A percentile compares a stretch with the other conserved stretches of the same genome.
Evolutionary conservation across 495 filamentous ascomycete genomes (phyloP).

Genomic region (Recurvomyces mirabilis): DNA sequence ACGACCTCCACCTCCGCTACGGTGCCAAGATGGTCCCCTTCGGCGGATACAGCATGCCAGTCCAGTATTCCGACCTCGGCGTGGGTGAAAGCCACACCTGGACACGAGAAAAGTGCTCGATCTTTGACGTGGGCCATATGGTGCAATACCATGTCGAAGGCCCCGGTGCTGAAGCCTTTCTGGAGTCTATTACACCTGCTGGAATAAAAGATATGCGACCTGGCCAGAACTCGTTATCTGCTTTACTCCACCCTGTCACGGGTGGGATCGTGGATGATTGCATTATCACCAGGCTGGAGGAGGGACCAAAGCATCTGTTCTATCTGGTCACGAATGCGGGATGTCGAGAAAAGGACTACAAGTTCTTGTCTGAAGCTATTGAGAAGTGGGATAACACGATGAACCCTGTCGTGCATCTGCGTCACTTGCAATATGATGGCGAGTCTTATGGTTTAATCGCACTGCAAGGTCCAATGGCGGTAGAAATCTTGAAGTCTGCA

Average conservation of each 20-base stretch:
- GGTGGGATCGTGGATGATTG: slow-evolving; percentile 92
- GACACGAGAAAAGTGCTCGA: slow-evolving; percentile 72
- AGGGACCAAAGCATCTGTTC: slow-evolving; percentile 47
- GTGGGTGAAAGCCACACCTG: slow-evolving; percentile 74
- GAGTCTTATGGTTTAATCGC: slow-evolving; percentile 52
- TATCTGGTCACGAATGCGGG: slow-evolving; percentile 97
- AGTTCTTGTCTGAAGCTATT: slow-evolving; percentile 58
- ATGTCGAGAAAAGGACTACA: slow-evolving; percentile 74
- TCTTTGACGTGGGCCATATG: slow-evolving; percentile 83
- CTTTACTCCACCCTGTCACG: slow-evolving; percentile 62
- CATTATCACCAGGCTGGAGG: slow-evolving; percentile 60
- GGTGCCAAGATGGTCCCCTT: slow-evolving; percentile 97
- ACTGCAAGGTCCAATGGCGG: slow-evolving; percentile 73
- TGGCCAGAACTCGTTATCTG: slow-evolving; percentile 64
- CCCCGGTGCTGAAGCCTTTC: slow-evolving; percentile 62
- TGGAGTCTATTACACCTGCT: slow-evolving; percentile 70
- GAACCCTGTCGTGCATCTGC: slow-evolving; percentile 58
- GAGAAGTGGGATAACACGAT: slow-evolving; percentile 37
- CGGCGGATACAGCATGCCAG: slow-evolving; percentile 84
- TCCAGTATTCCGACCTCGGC: slow-evolving; percentile 67
- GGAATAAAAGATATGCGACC: slow-evolving; percentile 44
- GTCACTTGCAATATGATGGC: slow-evolving; percentile 38
- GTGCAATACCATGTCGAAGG: slow-evolving; percentile 64
- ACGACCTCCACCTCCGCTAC: slow-evolving; percentile 66
- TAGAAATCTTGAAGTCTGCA: slow-evolving; percentile 43